phyloP scores from a whole-genome alignment of 164 flowering plant species.

The Santalum album region DNA sequence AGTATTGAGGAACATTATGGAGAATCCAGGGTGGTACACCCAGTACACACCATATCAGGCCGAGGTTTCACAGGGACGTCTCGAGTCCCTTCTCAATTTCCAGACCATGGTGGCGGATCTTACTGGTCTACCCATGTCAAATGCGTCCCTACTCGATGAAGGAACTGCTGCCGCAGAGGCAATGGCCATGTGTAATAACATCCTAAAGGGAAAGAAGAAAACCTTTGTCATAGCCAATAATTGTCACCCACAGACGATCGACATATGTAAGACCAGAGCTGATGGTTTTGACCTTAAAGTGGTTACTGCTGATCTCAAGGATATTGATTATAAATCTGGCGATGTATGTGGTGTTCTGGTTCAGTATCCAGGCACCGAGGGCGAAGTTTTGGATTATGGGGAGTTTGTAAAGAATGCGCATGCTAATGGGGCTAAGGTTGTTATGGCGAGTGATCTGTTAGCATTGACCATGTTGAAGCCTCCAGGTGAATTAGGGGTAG shows the following conservation, averaged over 20 bases:
- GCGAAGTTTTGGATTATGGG: slow-evolving; percentile 79
- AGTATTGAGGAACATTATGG: slow-evolving; percentile 88
- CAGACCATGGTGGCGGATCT: slow-evolving; percentile 90
- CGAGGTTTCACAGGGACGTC: slow-evolving; percentile 89
- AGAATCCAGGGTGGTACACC: slow-evolving; percentile 97
- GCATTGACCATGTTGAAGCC: slow-evolving; percentile 93
- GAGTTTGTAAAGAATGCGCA: slow-evolving; percentile 86
- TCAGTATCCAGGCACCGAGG: slow-evolving; percentile 97
- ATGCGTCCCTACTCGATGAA: slow-evolving; percentile 90
- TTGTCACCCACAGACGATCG: slow-evolving; percentile 91
- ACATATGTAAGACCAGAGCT: slow-evolving; percentile 83
- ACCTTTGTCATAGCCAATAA: slow-evolving; percentile 81
- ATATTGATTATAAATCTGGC: slow-evolving; percentile 61
- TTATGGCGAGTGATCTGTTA: slow-evolving; percentile 85
- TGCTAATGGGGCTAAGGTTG: slow-evolving; percentile 94
- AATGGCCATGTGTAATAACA: slow-evolving; percentile 96
- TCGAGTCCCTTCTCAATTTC: slow-evolving; percentile 79
- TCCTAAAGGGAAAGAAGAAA: slow-evolving; percentile 73
- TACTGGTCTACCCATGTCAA: slow-evolving; percentile 97
- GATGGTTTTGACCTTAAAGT: slow-evolving; percentile 82
- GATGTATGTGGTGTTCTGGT: slow-evolving; percentile 98
- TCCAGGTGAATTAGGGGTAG: slow-evolving; percentile 92
- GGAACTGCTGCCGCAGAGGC: slow-evolving; percentile 99
- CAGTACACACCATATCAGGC: slow-evolving; percentile 99
- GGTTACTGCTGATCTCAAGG: slow-evolving; percentile 57